Evolutionary conservation across 2,329 filamentous ascomycete genomes (phyloP).

Genomic region (Diaporthe sp.): DNA sequence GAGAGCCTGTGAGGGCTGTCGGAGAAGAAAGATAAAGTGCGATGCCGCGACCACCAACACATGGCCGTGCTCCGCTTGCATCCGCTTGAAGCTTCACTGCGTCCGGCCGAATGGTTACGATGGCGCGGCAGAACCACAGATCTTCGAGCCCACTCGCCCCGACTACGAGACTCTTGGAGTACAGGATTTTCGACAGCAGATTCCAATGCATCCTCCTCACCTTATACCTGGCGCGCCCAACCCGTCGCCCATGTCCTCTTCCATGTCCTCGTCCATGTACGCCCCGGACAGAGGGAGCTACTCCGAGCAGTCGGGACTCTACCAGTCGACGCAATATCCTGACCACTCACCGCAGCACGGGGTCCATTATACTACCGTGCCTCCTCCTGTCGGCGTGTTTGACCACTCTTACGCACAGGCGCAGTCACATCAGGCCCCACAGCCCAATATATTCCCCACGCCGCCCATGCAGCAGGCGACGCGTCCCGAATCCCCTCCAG

Average conservation of each 20-base stretch:
- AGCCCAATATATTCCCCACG: slow-evolving; percentile 62
- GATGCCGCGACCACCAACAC: slow-evolving; percentile 97
- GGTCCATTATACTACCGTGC: slow-evolving; percentile 65
- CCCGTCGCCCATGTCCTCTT: slow-evolving; percentile 43
- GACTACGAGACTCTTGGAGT: slow-evolving; percentile 55
- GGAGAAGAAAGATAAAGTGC: slow-evolving; percentile 96
- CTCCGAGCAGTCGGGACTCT: slow-evolving; percentile 54
- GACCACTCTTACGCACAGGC: slow-evolving; percentile 58
- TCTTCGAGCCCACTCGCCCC: slow-evolving; percentile 56
- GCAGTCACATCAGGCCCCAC: slow-evolving; percentile 42
- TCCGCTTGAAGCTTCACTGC: slow-evolving; percentile 91
- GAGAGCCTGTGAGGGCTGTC: slow-evolving; percentile 95
- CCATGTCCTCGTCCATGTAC: slow-evolving; percentile 57
- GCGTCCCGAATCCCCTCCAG: slow-evolving; percentile 54
- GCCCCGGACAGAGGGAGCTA: slow-evolving; percentile 59
- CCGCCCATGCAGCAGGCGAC: slow-evolving; percentile 59
- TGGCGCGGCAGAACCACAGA: slow-evolving; percentile 57
- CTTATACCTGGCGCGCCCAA: slow-evolving; percentile 49
- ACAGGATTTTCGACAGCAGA: slow-evolving; percentile 62
- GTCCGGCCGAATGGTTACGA: slow-evolving; percentile 88
- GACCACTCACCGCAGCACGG: slow-evolving; percentile 58
- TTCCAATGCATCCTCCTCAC: slow-evolving; percentile 58
- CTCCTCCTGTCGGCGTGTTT: slow-evolving; percentile 59
- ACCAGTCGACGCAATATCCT: slow-evolving; percentile 58
- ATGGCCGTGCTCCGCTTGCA: slow-evolving; percentile 96